Evolutionary conservation across 75 land plant species (phyloP).

Genomic region (Azolla pinnata): DNA sequence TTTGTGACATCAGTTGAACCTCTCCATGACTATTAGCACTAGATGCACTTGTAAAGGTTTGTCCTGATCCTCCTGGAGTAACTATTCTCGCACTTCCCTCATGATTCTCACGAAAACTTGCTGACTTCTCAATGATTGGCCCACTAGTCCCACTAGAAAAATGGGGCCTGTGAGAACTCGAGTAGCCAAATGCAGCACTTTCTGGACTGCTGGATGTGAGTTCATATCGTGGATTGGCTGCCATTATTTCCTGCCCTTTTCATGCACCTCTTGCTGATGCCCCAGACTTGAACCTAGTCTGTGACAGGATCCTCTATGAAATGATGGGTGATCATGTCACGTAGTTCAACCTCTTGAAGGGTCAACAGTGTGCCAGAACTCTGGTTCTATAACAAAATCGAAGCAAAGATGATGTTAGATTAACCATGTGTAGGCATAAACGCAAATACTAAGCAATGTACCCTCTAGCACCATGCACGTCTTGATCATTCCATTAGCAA

Average conservation of each 20-base stretch:
- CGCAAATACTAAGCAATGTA: neutral
- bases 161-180: conserved; percentile 46
- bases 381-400: too few relatives aligned
- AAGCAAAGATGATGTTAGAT: too few relatives aligned
- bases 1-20: conserved; percentile 28
- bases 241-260: conserved; percentile 29
- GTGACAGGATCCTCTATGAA: neutral
- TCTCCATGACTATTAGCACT: conserved; percentile 26
- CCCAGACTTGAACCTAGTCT: conserved; percentile 1
- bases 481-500: too few relatives aligned
- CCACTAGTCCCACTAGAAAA: conserved; percentile 18
- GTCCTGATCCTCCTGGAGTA: conserved; percentile 11
- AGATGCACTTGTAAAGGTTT: conserved; percentile 29
- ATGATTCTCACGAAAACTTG: conserved; percentile 54
- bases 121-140: conserved; percentile 45
- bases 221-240: conserved; percentile 57
- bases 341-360: neutral
- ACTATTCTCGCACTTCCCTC: conserved; percentile 33
- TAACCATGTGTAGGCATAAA: neutral
- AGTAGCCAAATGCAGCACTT: conserved; percentile 28
- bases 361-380: neutral
- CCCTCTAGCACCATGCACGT: neutral
- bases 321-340: neutral
- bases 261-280: conserved; percentile 1
- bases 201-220: conserved; percentile 50